These are phyloP conservation scores for Penicillium sp. DNA, from an alignment of 2,329 filamentous ascomycete genomes.

Conservation along the genomic window DNA sequence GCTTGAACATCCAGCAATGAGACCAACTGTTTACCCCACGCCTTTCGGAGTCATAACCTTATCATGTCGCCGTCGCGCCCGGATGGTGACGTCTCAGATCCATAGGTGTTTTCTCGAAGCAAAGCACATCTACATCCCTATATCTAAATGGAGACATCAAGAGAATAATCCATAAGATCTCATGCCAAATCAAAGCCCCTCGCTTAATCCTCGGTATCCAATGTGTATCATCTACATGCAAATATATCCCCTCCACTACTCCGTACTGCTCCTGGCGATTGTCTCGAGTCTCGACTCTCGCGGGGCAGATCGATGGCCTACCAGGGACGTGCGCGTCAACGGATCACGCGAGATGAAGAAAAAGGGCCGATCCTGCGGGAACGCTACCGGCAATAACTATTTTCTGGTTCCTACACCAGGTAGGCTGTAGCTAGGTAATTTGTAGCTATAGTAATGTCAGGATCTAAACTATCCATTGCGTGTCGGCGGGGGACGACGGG, in stretches of 20 bases:
- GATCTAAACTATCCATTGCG: conserved; percentile 7
- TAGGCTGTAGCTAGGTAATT: no score
- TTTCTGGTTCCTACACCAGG: conserved; percentile 4
- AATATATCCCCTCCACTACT: background rate
- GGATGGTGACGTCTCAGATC: conserved; percentile 21
- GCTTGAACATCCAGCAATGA: background rate
- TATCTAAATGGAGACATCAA: background rate
- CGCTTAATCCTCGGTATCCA: background rate
- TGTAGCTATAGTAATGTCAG: no score
- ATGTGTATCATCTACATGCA: background rate
- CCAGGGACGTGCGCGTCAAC: conserved; percentile 18
- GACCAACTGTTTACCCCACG: background rate
- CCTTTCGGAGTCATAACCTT: conserved; percentile 6
- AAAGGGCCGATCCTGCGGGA: conserved; percentile 10
- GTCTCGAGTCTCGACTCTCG: background rate
- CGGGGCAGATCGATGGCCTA: background rate
- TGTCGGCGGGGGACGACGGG: conserved; percentile 1
- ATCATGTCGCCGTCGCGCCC: conserved; percentile 6
- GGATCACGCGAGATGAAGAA: conserved; percentile 22
- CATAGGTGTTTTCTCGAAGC: conserved; percentile 1
- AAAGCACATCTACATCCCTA: background rate
- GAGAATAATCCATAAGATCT: background rate
- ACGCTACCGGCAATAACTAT: conserved; percentile 1
- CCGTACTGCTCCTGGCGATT: background rate
- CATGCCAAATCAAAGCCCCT: background rate